phyloP scores from a whole-genome alignment of 345 rosid genomes.

The Melaleuca alternifolia region DNA sequence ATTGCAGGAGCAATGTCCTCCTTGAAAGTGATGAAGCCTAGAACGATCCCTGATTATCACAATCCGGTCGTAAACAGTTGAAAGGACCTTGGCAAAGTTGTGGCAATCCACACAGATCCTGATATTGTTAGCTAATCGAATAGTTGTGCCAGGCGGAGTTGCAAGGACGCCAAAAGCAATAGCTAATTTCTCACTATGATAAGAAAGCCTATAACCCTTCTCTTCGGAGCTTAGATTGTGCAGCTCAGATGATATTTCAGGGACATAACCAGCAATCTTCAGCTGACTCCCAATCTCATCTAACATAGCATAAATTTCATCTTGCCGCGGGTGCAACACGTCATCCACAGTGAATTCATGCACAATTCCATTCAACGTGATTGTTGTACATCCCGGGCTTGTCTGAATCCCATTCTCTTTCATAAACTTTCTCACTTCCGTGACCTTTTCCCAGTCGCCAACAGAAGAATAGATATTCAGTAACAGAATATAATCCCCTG shows the following conservation, averaged over 20 bases:
- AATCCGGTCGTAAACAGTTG: conserved; percentile 48
- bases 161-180: conserved; percentile 64
- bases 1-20: conserved; percentile 60
- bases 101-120: conserved; percentile 77
- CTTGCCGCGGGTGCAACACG: conserved; percentile 33
- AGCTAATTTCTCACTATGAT: conserved; percentile 80
- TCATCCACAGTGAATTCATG: conserved; percentile 76
- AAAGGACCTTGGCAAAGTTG: conserved; percentile 62
- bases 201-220: conserved; percentile 40
- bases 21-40: conserved; percentile 58
- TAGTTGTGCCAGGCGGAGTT: conserved; percentile 66
- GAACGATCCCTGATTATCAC: conserved; percentile 62
- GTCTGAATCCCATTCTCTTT: conserved; percentile 63
- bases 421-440: conserved; percentile 54
- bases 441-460: conserved; percentile 77
- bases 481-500: conserved; percentile 71
- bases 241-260: conserved; percentile 53
- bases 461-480: conserved; percentile 56
- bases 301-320: conserved; percentile 45
- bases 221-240: conserved; percentile 54
- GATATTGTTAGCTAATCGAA: conserved; percentile 74
- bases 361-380: conserved; percentile 44
- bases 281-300: conserved; percentile 69
- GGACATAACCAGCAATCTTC: conserved; percentile 72
- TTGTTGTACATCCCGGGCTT: conserved; percentile 56